Conservation (phyloP, 1,284 basidiomycete genomes). For the Fomitopsis betulina region DNA sequence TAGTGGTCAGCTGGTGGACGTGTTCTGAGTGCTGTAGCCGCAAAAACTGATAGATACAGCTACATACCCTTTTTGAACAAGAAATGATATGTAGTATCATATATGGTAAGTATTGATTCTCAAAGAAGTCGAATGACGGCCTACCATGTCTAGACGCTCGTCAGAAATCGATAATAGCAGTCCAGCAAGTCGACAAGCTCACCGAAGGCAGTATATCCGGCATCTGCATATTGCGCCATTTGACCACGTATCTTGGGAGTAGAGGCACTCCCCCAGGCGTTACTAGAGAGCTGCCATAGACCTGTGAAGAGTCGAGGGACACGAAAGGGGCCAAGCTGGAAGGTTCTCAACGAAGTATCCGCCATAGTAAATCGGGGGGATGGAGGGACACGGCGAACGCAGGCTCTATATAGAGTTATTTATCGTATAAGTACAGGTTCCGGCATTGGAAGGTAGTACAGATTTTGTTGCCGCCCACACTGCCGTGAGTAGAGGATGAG, state of each 20-base stretch:
- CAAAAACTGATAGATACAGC: not conserved
- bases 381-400: not conserved
- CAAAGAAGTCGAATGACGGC: not conserved
- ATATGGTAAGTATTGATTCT: not conserved
- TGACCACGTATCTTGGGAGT: conserved; percentile 59
- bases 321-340: conserved; percentile 53
- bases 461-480: no score
- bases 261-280: conserved; percentile 75
- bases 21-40: not conserved
- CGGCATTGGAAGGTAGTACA: no score
- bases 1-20: conserved; percentile 68
- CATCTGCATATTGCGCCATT: conserved; percentile 59
- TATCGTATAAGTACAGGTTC: no score
- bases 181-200: not conserved
- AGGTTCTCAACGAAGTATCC: conserved; percentile 40
- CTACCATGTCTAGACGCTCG: conserved; percentile 34
- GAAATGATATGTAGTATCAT: no score
- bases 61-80: conserved; percentile 13
- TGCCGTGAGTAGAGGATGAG: no score
- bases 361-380: not conserved
- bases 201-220: conserved; percentile 76
- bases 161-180: not conserved
- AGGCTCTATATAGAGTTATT: not conserved
- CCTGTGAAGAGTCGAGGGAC: conserved; percentile 71
- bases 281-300: conserved; percentile 80